Evolutionary conservation across 768 basidiomycete species (phyloP).

Genomic region (Macrolepiota dolichaula): DNA sequence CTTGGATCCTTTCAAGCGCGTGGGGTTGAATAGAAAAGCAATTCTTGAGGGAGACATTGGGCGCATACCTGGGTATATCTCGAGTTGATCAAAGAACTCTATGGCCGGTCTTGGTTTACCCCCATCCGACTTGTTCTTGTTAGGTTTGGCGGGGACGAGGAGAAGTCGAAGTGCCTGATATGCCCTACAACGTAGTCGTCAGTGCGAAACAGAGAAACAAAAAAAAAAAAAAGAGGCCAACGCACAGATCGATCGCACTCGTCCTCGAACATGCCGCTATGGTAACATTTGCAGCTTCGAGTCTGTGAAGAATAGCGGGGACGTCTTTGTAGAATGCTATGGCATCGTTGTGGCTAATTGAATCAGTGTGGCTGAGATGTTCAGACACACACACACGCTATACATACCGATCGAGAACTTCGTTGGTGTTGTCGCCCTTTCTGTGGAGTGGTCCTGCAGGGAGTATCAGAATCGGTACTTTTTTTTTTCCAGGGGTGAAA

Average conservation of each 20-base stretch:
- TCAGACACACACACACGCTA: too few species aligned
- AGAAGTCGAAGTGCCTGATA: conserved; percentile 68
- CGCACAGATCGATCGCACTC: conserved; percentile 63
- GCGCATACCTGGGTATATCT: conserved; percentile 73
- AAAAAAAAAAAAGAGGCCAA: too few species aligned
- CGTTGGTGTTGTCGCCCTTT: conserved; percentile 39
- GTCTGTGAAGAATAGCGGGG: conserved; percentile 61
- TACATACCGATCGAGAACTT: conserved; percentile 48
- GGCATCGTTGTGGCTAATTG: conserved; percentile 38
- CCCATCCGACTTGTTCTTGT: conserved; percentile 20
- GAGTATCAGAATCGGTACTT: neutral
- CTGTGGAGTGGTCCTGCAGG: conserved; percentile 48
- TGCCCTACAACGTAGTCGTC: too few species aligned
- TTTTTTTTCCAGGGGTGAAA: neutral
- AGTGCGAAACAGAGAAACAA: too few species aligned
- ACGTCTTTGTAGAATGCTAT: conserved; percentile 80
- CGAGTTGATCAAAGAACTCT: conserved; percentile 63
- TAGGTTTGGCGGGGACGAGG: conserved; percentile 33
- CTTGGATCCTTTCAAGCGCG: conserved; percentile 83
- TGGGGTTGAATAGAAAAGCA: too few species aligned
- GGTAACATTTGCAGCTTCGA: conserved; percentile 37
- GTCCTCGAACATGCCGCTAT: conserved; percentile 80
- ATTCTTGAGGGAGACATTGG: neutral
- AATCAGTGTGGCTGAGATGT: neutral
- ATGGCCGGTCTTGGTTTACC: conserved; percentile 41